phyloP scores from a whole-genome alignment of 2,329 filamentous ascomycete species.

The Eurotiales sp. region DNA sequence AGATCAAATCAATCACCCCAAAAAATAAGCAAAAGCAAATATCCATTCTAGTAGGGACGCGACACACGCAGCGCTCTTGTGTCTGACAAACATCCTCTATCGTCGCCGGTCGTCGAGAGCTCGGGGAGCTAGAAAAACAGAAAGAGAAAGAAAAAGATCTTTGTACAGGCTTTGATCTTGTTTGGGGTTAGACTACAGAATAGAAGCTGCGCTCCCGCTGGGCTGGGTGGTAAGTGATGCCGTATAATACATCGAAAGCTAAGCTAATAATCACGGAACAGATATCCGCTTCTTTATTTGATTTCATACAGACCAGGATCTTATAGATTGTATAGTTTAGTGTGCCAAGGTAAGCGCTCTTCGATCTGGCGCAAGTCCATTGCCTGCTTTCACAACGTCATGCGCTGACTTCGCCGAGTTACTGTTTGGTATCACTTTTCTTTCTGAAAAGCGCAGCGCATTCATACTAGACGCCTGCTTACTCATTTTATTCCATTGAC shows the following conservation, averaged over 20 bases:
- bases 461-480: not conserved
- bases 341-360: not conserved
- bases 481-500: not conserved
- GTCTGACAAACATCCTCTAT: not conserved
- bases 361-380: not conserved
- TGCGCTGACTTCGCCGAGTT: not conserved
- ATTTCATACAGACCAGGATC: not conserved
- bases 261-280: not conserved
- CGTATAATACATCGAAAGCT: not conserved
- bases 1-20: not conserved
- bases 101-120: constrained; percentile 14
- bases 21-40: not conserved
- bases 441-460: not conserved
- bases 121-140: constrained; percentile 3
- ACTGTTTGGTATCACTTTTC: not conserved
- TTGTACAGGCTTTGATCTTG: constrained; percentile 12
- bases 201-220: constrained; percentile 10
- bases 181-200: constrained; percentile 7
- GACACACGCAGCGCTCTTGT: not conserved
- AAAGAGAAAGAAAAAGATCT: not conserved
- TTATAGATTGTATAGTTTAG: constrained; percentile 10
- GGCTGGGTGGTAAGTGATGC: constrained; percentile 8
- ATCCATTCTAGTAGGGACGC: not conserved
- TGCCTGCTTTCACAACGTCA: not conserved
- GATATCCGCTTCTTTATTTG: constrained; percentile 2